Evolutionary conservation across 768 basidiomycete species (phyloP), one percentile per base, ranked within the genome.

Genomic region (Leccinellum rugosiceps): DNA sequence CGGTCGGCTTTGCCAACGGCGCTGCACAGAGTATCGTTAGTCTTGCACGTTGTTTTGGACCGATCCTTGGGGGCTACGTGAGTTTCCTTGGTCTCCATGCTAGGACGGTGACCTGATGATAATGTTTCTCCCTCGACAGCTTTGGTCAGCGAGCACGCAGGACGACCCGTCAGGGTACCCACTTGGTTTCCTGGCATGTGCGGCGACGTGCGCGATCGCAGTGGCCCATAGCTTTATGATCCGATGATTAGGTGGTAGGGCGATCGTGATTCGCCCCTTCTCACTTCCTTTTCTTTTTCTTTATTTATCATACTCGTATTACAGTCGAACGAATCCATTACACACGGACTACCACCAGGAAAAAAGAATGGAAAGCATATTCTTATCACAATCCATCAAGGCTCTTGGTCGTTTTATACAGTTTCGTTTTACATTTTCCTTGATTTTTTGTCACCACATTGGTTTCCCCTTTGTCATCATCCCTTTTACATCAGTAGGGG

Each of bases 21-120:
- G 85, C 96, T 21, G 97, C 94, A 0, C 97, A 99, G 73, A 94
- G 92, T 66, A 90, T 93, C 31, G 95, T 96, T 60, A 94, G 92
- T 61, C 84, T 96, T 25, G 92, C 95, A 4, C 83, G 97, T 41
- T 97, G 94, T 75, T 66, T 92, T 35, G 97, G 93, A 21, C 93
- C 94, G 21, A 83, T 93, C 41, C 76, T 92, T 17, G 91, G 91
- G 48, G 91, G 92, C 45, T 89, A 86, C 69, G 92, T 92, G 68
- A 63, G 71, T 56, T n/a, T 11, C 56, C 30, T 34, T 23, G 17
- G 23, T 14, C 31, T 1, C 38, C 19, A 11, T 35, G 3, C 2
- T 47, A 11, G 14, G 17, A 19, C 8, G 56, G 28, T 51, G 51
- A 65, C 44, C 19, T 19, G 59, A 41, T 53, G 38, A 41, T 41